A percentile compares a stretch with the other conserved stretches of the same genome.
Evolutionary conservation across 1,139 yeast species (phyloP).

Genomic region (Blastobotrys ciferrii): DNA sequence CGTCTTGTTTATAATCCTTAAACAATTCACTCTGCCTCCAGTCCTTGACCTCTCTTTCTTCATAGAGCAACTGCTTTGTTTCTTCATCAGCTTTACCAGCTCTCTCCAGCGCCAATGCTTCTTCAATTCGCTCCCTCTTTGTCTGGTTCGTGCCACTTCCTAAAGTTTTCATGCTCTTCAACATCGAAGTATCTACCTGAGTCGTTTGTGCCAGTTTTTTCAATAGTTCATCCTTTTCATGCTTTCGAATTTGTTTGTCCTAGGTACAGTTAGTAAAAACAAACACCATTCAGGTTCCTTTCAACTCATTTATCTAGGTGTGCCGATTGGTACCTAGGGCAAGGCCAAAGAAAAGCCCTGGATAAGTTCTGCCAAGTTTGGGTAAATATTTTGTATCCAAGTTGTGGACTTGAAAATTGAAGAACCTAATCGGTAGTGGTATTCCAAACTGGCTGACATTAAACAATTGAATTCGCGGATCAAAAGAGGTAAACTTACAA

Average conservation of each 20-base stretch:
- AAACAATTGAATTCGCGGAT: background rate
- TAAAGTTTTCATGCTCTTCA: constrained; percentile 70
- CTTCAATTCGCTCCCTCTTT: constrained; percentile 64
- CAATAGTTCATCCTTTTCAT: constrained; percentile 77
- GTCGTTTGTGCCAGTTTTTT: constrained; percentile 64
- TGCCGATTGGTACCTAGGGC: background rate
- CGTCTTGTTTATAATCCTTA: constrained; percentile 8
- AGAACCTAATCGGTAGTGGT: too few species aligned
- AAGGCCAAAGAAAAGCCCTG: background rate
- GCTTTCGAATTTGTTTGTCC: constrained; percentile 86
- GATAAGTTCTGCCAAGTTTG: background rate
- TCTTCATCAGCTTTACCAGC: constrained; percentile 70
- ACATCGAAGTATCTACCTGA: constrained; percentile 59
- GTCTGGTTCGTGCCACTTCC: constrained; percentile 73
- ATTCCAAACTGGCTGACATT: too few species aligned
- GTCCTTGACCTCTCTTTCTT: constrained; percentile 61
- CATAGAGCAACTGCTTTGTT: constrained; percentile 64
- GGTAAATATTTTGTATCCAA: too few species aligned
- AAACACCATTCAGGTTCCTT: too few species aligned
- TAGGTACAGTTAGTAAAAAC: constrained; percentile 38
- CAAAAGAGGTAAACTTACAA: constrained; percentile 29
- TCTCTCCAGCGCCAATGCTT: constrained; percentile 70
- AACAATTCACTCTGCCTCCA: constrained; percentile 50
- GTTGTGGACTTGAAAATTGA: too few species aligned
- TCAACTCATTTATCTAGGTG: background rate